Evolutionary conservation across 768 basidiomycete species (phyloP).

Genomic region (Boletus rubroflammeus): DNA sequence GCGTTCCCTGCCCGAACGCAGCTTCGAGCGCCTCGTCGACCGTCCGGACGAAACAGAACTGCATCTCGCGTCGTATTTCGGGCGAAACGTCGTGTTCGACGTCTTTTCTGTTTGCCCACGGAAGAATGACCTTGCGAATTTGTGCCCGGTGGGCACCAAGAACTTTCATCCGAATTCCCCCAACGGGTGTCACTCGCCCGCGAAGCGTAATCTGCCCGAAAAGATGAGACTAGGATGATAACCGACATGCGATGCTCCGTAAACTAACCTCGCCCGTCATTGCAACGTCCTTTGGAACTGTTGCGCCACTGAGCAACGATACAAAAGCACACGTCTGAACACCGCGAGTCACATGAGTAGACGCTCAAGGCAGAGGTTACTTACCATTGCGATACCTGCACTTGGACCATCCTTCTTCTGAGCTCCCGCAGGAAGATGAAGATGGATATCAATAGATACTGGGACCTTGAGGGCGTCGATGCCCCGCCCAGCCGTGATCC

Average conservation of each 20-base stretch:
- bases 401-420: constrained; percentile 94
- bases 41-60: constrained; percentile 78
- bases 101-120: constrained; percentile 81
- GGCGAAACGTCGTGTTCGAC: constrained; percentile 80
- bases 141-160: constrained; percentile 87
- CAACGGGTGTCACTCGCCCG: constrained; percentile 78
- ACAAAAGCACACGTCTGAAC: constrained; percentile 77
- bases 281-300: constrained; percentile 68
- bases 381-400: constrained; percentile 85
- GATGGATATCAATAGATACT: constrained; percentile 74
- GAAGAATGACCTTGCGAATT: constrained; percentile 79
- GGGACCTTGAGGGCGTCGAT: constrained; percentile 76
- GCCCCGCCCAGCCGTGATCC: constrained; percentile 64
- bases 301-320: constrained; percentile 74
- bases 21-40: constrained; percentile 79
- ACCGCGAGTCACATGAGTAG: neutral
- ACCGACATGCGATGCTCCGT: neutral
- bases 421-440: constrained; percentile 86
- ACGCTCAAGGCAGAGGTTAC: constrained; percentile 7
- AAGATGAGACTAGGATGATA: neutral
- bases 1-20: constrained; percentile 69
- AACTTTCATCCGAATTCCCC: constrained; percentile 90
- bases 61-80: constrained; percentile 69
- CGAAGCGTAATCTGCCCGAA: constrained; percentile 67
- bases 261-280: constrained; percentile 83